Conservation (phyloP, 2,329 filamentous ascomycete species). For the Cordyceps fumosorosea region DNA sequence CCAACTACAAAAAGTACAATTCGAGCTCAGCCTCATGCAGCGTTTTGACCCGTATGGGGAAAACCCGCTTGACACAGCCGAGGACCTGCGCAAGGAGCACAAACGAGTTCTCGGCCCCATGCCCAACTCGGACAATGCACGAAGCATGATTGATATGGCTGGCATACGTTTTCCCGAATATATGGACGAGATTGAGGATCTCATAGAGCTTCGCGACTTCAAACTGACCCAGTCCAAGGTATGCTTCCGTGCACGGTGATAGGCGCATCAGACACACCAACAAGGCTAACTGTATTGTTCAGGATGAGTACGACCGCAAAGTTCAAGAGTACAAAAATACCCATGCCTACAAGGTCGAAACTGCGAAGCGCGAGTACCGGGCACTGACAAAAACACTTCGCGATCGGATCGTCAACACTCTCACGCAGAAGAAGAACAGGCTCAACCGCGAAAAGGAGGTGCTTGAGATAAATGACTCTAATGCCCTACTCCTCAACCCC, state of each 20-base stretch:
- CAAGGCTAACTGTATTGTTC: neutral
- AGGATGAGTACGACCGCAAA: conserved; percentile 60
- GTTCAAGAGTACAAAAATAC: conserved; percentile 53
- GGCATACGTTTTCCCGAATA: conserved; percentile 83
- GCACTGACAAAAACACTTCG: conserved; percentile 54
- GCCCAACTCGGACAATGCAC: conserved; percentile 34
- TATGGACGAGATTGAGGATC: conserved; percentile 77
- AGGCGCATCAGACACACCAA: neutral
- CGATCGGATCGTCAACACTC: conserved; percentile 60
- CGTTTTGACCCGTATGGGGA: conserved; percentile 75
- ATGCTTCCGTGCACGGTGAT: conserved; percentile 25
- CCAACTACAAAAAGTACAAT: conserved; percentile 85
- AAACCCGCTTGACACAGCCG: conserved; percentile 65
- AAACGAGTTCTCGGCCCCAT: conserved; percentile 37
- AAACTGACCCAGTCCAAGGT: conserved; percentile 78
- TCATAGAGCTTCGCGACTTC: conserved; percentile 80
- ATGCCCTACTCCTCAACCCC: conserved; percentile 58
- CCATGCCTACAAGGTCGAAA: conserved; percentile 54
- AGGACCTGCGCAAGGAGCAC: conserved; percentile 52
- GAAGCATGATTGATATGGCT: conserved; percentile 63
- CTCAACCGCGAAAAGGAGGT: conserved; percentile 61
- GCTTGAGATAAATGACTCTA: conserved; percentile 60
- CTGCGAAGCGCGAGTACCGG: conserved; percentile 55
- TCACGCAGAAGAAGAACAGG: conserved; percentile 58
- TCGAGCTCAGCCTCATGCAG: conserved; percentile 80